Conservation (phyloP, 768 basidiomycete genomes). For the Porpolomopsis calyptriformis region DNA sequence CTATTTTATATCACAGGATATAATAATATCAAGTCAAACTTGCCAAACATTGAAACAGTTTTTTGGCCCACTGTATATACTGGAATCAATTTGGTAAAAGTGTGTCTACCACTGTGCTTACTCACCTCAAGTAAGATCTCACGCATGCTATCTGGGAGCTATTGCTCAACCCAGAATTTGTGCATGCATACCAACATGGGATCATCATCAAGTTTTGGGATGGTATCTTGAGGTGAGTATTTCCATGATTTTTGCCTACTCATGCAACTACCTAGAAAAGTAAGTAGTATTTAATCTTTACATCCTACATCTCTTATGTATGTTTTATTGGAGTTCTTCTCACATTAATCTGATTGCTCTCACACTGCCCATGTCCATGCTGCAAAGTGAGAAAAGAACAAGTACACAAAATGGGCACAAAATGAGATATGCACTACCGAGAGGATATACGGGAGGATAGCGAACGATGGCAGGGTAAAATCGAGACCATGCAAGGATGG, state of each 20-base stretch:
- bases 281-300: not conserved
- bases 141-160: no score
- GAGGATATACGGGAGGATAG: not conserved
- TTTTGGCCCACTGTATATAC: no score
- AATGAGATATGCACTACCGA: constrained; percentile 18
- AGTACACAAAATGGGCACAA: no score
- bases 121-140: no score
- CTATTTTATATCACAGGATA: no score
- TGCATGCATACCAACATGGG: constrained; percentile 4
- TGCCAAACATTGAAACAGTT: no score
- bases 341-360: constrained; percentile 16
- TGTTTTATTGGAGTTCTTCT: constrained; percentile 15
- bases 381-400: constrained; percentile 15
- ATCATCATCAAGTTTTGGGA: constrained; percentile 4
- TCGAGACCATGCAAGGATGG: not conserved
- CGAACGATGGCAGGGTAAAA: constrained; percentile 1
- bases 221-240: constrained; percentile 12
- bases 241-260: constrained; percentile 17
- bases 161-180: constrained; percentile 2
- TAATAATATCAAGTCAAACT: no score
- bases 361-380: constrained; percentile 17
- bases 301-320: not conserved
- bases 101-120: no score
- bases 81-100: constrained; percentile 4
- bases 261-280: constrained; percentile 20